Base-by-base conservation (phyloP, 805 yeast species). In the Myxozyma mucilagina region DNA sequence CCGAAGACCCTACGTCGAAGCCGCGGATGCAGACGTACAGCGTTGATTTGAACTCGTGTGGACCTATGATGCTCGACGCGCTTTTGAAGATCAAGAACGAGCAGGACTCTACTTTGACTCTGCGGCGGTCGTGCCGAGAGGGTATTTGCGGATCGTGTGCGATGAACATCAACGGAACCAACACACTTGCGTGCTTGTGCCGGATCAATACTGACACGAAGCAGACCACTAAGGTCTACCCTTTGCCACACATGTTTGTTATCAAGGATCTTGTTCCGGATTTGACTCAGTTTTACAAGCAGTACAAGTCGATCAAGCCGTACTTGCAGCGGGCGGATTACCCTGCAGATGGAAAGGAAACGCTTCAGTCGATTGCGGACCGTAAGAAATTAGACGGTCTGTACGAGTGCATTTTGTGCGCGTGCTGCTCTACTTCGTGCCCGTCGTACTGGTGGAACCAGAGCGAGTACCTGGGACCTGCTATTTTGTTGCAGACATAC, bases 401-500 rank as follows among this genome's bases (percentile, higher is more conserved):
- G 69, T 93, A 93, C 80, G 98, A 93, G 80, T 93, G 99, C 82
- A 93, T 93, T 72, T 81, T 93, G 74, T 93, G 99, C 81, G 99
- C 99, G 10, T 92, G 99, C 80, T 93, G 99, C 79, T 92, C 97
- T 39, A 94, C 99, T 55, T 87, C 98, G 18, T 94, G 99, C 81
- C 99, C 99, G 57, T 92, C 98, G 2, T 94, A 94, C 84, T 94
- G 99, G 99, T 94, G 99, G 99, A 94, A 94, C 80, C 97, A 90
- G 80, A 96, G 92, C 79, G 96, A 94, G 81, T 94, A 94, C 79
- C 81, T 94, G 71, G 99, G 99, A 60, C 99, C 99, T 31, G 99
- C 99, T 35, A 98, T 94, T 57, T 84, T 94, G 76, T 89, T 94
- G 97, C 99, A 94, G 82, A 97, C 98, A 58, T 94, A 86, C 84